These are phyloP conservation scores for Blastomyces parvus DNA, from an alignment of 2,329 filamentous ascomycete genomes.

Conservation along the genomic window DNA sequence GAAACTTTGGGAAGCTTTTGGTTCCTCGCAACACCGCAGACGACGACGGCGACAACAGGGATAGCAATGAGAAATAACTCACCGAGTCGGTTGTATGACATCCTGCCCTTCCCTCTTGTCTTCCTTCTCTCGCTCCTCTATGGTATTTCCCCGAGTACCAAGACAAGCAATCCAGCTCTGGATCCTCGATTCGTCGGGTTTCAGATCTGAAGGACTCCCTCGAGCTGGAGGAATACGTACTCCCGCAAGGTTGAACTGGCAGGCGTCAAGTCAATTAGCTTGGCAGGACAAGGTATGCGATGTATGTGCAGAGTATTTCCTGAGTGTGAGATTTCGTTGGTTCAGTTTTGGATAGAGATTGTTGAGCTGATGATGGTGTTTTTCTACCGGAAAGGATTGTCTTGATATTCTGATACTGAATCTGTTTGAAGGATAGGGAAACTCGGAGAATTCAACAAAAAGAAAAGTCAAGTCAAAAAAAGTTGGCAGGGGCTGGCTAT, in stretches of 20 bases:
- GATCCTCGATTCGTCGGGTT: not conserved
- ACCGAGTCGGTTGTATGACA: slow-evolving; percentile 69
- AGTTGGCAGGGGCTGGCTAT: not conserved
- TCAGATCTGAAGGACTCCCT: not conserved
- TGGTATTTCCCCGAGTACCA: not conserved
- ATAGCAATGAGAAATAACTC: slow-evolving; percentile 33
- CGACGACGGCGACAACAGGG: not conserved
- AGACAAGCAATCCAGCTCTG: not conserved
- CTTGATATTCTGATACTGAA: not conserved
- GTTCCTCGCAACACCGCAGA: not conserved
- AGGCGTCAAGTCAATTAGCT: not conserved
- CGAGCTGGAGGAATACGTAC: not conserved
- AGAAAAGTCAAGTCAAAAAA: not conserved
- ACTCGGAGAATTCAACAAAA: not conserved
- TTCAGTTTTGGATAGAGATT: not conserved
- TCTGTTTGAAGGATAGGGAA: not conserved
- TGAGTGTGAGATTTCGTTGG: not conserved
- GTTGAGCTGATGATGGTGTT: not conserved
- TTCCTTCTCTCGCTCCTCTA: not conserved
- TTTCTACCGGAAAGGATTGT: not conserved
- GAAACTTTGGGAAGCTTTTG: not conserved
- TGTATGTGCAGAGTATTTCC: not conserved
- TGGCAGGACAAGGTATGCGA: not conserved
- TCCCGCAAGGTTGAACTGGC: not conserved
- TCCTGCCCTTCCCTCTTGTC: slow-evolving; percentile 29